Evolutionary conservation across 2,329 filamentous ascomycete species (phyloP).

Genomic region (Fusarium avenaceum): DNA sequence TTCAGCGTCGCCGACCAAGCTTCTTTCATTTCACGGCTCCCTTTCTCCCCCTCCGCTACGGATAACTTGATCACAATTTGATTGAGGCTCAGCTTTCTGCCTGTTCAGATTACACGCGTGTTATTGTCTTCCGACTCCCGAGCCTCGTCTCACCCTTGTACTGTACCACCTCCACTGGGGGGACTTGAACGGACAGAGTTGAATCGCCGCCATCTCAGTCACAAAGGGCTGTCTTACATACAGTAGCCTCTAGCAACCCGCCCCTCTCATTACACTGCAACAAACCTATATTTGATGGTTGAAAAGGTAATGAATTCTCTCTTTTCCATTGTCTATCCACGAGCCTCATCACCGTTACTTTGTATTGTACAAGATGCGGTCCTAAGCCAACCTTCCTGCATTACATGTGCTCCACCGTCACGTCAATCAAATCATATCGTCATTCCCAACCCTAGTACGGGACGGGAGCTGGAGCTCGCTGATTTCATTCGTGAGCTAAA

Average conservation of each 20-base stretch:
- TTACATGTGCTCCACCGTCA: conserved; percentile 43
- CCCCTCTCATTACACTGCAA: conserved; percentile 14
- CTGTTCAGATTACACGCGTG: conserved; percentile 27
- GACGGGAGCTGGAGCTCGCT: conserved; percentile 36
- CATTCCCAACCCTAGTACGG: conserved; percentile 43
- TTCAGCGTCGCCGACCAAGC: not conserved
- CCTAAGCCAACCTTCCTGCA: conserved; percentile 22
- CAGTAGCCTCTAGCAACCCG: conserved; percentile 9
- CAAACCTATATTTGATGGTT: conserved; percentile 21
- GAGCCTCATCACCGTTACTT: not conserved
- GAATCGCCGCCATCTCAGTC: conserved; percentile 23
- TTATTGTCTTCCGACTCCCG: conserved; percentile 23
- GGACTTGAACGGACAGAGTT: conserved; percentile 9
- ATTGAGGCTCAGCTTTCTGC: conserved; percentile 28
- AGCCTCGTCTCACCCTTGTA: conserved; percentile 24
- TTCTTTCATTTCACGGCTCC: not conserved
- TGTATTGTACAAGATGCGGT: conserved; percentile 6
- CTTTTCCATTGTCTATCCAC: conserved; percentile 10
- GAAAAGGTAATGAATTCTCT: conserved; percentile 10
- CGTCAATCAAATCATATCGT: conserved; percentile 46
- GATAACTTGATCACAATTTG: not conserved
- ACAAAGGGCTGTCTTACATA: conserved; percentile 32
- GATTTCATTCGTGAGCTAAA: conserved; percentile 33
- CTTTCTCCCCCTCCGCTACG: not conserved
- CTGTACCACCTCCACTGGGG: conserved; percentile 18